These are phyloP conservation scores for Talaromyces sp. DNA, from an alignment of 2,329 filamentous ascomycete genomes.

Conservation along the genomic window DNA sequence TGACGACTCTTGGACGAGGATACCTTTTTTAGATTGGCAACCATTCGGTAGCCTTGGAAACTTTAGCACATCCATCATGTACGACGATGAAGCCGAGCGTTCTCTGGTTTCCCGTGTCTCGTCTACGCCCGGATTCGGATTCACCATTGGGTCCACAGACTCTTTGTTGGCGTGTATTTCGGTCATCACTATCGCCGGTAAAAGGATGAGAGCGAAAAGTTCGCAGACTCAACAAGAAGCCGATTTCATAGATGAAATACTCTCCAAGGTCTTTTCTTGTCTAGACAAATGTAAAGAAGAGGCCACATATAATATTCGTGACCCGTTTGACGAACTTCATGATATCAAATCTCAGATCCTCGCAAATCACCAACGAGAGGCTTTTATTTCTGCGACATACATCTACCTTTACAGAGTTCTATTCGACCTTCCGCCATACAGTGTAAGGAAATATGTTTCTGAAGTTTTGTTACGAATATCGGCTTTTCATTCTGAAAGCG, in stretches of 20 bases:
- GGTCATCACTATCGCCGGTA: constrained; percentile 10
- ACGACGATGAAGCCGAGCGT: neutral
- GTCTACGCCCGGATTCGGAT: constrained; percentile 10
- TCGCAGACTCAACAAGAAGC: neutral
- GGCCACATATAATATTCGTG: neutral
- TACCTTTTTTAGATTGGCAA: neutral
- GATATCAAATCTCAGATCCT: neutral
- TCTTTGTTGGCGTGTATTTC: constrained; percentile 16
- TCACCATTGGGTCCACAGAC: constrained; percentile 16
- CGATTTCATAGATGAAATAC: neutral
- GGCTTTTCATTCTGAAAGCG: constrained; percentile 8
- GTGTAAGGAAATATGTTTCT: constrained; percentile 13
- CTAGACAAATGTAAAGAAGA: constrained; percentile 2
- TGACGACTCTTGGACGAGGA: neutral
- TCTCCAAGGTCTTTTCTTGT: neutral
- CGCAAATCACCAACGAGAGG: constrained; percentile 13
- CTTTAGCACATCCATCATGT: neutral
- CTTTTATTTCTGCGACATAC: constrained; percentile 16
- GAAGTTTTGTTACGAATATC: constrained; percentile 13
- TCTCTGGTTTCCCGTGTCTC: neutral
- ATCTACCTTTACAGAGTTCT: constrained; percentile 17
- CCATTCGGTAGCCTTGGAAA: neutral
- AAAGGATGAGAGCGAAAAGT: neutral
- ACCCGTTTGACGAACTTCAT: neutral
- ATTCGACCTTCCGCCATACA: constrained; percentile 15